A percentile compares a stretch with the other conserved stretches of the same genome.
phyloP scores from a whole-genome alignment of 179 eudicot genomes.

The Beta corolliflora region DNA sequence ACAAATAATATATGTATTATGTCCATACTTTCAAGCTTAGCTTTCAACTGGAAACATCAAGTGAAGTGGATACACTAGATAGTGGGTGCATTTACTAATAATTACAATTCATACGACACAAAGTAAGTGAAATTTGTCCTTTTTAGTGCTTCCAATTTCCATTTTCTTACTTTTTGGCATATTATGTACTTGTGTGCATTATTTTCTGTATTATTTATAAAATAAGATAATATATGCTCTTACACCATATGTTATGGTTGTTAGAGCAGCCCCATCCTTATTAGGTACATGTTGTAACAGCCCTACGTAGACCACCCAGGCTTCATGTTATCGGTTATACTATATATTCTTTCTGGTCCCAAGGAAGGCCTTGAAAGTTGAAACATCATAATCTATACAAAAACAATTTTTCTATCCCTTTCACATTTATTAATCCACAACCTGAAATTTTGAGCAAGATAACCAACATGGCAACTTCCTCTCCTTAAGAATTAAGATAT shows the following conservation, averaged over 20 bases:
- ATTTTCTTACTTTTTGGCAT: too few species aligned
- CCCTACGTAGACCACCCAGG: not conserved
- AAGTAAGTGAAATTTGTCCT: too few species aligned
- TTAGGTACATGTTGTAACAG: conserved; percentile 21
- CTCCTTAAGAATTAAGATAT: not conserved
- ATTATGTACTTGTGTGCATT: too few species aligned
- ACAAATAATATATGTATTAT: too few species aligned
- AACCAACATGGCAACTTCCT: not conserved
- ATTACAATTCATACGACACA: too few species aligned
- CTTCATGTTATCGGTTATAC: not conserved
- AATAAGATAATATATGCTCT: not conserved
- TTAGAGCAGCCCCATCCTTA: conserved; percentile 15
- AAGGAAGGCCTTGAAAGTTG: not conserved
- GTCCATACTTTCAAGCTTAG: not conserved
- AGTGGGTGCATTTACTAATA: too few species aligned
- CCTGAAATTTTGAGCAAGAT: not conserved
- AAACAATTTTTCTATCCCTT: not conserved
- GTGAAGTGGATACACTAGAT: not conserved
- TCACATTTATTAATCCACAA: not conserved
- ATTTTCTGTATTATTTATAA: too few species aligned
- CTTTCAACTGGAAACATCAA: not conserved
- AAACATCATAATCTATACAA: not conserved
- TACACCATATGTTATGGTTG: not conserved
- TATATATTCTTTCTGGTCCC: not conserved
- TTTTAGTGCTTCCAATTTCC: too few species aligned